Evolutionary conservation across 257 asterid species (phyloP), one percentile per base, ranked within the genome.

Genomic region (Rehmannia glutinosa): DNA sequence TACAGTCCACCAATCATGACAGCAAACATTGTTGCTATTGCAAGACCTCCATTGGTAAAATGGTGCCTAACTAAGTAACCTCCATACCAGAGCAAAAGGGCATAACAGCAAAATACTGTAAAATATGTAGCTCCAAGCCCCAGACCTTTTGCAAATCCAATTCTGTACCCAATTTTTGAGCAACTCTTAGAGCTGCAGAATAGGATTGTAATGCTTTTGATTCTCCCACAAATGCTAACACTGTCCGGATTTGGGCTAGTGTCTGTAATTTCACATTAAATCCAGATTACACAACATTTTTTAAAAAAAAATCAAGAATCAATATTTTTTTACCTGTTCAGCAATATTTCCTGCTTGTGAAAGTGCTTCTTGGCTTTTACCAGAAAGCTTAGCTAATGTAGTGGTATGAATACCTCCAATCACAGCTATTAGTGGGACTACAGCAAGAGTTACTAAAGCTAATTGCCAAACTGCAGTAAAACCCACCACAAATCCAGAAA

Each of bases 1-100:
- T 80, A 91, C 96, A 91, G 72, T 42, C 98, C 98, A 76, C 98
- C 98, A n/a, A 91, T 89, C 98, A 91, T 91, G 33, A 91, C 98
- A 0, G 96, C 93, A 61, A 91, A 91, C 95, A 87, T 87, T 5
- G 98, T 91, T 27, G 98, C 88, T 36, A 91, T 91, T 3, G 96
- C 98, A 25, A 91, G 88, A 30, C 98, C 98, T 45, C 98, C 98
- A 54, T 91, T 89, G 19, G 98, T 89, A 55, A 53, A 81, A 63
- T 81, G 97, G 71, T 89, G 16, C n/a, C 3, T 24, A 10, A 32
- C 35, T 38, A 38, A 38, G 45, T 7, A 2, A 5, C 45, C 45
- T 3, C 45, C 45, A 38, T 38, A 38, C 45, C 45, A 38, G 45
- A 38, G 45, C 5, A 38, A 10, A 38, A 38, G 45, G 9, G 45